Conservation (phyloP, 129 eudicot species). For the Tagetes patula region DNA sequence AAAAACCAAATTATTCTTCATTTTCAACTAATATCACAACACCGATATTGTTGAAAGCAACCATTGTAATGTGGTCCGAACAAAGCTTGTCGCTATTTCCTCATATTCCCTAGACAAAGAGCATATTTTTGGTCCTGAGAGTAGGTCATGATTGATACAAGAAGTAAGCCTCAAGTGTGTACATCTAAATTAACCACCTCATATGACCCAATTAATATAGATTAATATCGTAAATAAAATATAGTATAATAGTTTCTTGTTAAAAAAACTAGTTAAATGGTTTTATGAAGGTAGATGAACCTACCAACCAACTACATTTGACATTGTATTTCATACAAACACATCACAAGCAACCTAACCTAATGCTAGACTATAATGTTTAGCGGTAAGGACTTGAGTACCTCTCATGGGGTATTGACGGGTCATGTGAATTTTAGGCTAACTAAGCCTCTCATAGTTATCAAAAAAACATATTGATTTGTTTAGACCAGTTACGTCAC, state of each 20-base stretch:
- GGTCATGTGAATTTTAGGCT: no score
- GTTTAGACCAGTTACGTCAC: no score
- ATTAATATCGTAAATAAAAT: background rate
- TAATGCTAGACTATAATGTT: no score
- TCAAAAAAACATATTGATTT: no score
- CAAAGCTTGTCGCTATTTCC: slow-evolving; percentile 18
- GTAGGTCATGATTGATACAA: slow-evolving; percentile 29
- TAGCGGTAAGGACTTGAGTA: no score
- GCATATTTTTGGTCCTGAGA: slow-evolving; percentile 35
- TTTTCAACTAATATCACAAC: no score
- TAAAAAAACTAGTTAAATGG: no score
- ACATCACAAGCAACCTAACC: slow-evolving; percentile 24
- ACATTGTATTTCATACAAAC: slow-evolving; percentile 20
- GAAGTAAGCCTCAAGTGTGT: slow-evolving; percentile 34
- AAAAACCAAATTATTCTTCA: background rate
- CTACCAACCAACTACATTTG: slow-evolving; percentile 34
- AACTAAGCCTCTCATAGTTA: no score
- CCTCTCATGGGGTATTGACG: no score
- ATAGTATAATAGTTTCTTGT: background rate
- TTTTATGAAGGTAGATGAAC: background rate
- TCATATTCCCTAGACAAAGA: slow-evolving; percentile 22
- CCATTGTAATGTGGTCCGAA: slow-evolving; percentile 28
- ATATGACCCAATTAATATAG: slow-evolving; percentile 19
- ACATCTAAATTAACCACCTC: slow-evolving; percentile 28
- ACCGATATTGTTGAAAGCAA: slow-evolving; percentile 10